Conservation (phyloP, 768 basidiomycete genomes). For the Heimioporus sp. region DNA sequence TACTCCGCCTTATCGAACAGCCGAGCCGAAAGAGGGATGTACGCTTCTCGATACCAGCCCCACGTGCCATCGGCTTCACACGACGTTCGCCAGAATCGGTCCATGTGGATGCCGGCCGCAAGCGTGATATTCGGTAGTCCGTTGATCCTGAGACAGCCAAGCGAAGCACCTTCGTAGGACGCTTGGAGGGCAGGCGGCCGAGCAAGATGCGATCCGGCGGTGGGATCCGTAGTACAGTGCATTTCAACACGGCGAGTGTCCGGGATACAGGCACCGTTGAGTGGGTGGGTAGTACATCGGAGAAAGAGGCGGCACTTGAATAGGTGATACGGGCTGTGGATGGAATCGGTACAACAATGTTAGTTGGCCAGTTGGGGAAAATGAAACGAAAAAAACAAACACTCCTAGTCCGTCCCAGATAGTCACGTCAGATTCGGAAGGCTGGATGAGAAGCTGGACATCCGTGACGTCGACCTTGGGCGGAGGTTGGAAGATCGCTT, state of each 20-base stretch:
- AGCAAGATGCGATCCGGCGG: not conserved
- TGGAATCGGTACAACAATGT: not conserved
- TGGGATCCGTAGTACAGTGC: slow-evolving; percentile 16
- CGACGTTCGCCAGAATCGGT: slow-evolving; percentile 16
- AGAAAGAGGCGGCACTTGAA: slow-evolving; percentile 26
- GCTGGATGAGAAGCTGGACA: slow-evolving; percentile 12
- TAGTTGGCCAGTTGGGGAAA: not conserved
- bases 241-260: slow-evolving; percentile 17
- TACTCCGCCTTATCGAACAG: slow-evolving; percentile 48
- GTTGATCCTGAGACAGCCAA: not conserved
- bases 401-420: slow-evolving; percentile 23
- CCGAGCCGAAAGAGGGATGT: slow-evolving; percentile 47
- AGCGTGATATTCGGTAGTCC: not conserved
- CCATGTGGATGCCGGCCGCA: slow-evolving; percentile 21
- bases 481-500: not conserved
- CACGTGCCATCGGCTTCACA: slow-evolving; percentile 16
- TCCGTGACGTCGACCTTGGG: slow-evolving; percentile 3
- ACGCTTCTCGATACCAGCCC: slow-evolving; percentile 39
- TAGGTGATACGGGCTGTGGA: slow-evolving; percentile 14
- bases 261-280: slow-evolving; percentile 6
- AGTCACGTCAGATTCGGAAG: slow-evolving; percentile 16
- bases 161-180: slow-evolving; percentile 14
- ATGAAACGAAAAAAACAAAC: slow-evolving; percentile 11
- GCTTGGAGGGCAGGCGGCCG: slow-evolving; percentile 9
- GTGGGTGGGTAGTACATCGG: slow-evolving; percentile 14